Evolutionary conservation across 140 eudicot genomes (phyloP), one percentile per base, ranked within the genome.

Genomic region (Cichorium intybus): DNA sequence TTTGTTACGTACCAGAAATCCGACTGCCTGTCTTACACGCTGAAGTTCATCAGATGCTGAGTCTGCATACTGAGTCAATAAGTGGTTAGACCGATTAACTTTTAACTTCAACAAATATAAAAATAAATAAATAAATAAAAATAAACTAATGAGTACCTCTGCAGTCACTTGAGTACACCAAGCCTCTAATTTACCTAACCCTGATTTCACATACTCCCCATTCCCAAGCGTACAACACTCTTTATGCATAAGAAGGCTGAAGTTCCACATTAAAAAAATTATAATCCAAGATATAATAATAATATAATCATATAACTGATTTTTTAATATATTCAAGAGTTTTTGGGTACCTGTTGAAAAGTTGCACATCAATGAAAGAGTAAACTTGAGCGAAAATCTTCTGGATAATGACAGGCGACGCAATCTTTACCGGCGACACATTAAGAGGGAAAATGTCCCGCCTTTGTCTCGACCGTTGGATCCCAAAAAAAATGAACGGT

Each of bases 1-100:
- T n/a, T n/a, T n/a, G n/a, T n/a, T n/a, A 61, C 87, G 50, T 89
- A 93, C 99, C 95, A 93, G 73, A 78, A 93, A 87, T 15, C 74
- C 83, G 12, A 88, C 87, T 48, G 90, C 95, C 85, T 93, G 95
- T 60, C 86, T 77, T 50, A 75, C 72, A 78, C 75, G 86, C 56
- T 59, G 78, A 20, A 93, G 69, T 81, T 93, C 99, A 66, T 88
- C 88, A 76, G 77, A 83, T 7, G 97, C 76, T 24, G 90, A 70
- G 66, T 82, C 97, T 78, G 77, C 88, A 75, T 75, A 84, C 99
- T 93, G 85, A 75, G 61, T 65, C 46, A 39, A 35, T 49, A 20
- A 71, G 35, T n/a, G 29, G 66, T 52, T 56, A 56, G 28, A 53
- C 80, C 69, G 37, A 75, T 64, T 0, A 20, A 33, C 56, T 34